Base-by-base conservation (phyloP, 2,329 filamentous ascomycete genomes). In the Zarea fungicola region DNA sequence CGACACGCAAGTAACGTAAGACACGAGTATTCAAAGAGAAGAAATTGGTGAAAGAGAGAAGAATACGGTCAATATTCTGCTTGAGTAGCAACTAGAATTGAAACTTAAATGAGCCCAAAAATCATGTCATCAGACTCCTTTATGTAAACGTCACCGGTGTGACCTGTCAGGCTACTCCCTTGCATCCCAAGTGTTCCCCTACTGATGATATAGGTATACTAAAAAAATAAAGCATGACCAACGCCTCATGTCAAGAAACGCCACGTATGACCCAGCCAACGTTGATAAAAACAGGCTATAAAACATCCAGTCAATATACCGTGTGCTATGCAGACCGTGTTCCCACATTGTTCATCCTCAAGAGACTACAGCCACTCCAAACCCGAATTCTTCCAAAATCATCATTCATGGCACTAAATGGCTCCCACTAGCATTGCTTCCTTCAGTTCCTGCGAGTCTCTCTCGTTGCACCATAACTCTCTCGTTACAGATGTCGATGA, bases 401-500 rank as follows among this genome's bases (percentile, higher is more conserved):
- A 13, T 31, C 40, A 5, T 19, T 42, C 22, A 48, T 1, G 46
- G 37, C 11, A 14, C 37, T 23, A 19, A 11, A 16, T 46, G 46
- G 28, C 42, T 41, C 22, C 42, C 42, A 7, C 42, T 29, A 9
- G 36, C 42, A n/a, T 25, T 22, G 6, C 37, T 28, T 18, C 34
- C 64, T 42, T 63, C 63, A 22, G 53, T 45, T 22, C 58, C 58
- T 23, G 60, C 64, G 13, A 84, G 67, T 53, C 76, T 71, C 58
- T 81, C 76, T 43, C 80, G 69, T 61, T 81, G 78, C 46, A 83
- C 70, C 71, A 84, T 84, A 53, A 84, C 81, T 42, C 81, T 70
- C 60, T 83, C 74, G 57, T 85, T 85, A 61, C 81, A 84, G 48
- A 85, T 83, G 62, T 85, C 81, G 58, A 85, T 84, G 47, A 85